phyloP scores from a whole-genome alignment of 495 filamentous ascomycete genomes.

The Penicillium pancosmium region DNA sequence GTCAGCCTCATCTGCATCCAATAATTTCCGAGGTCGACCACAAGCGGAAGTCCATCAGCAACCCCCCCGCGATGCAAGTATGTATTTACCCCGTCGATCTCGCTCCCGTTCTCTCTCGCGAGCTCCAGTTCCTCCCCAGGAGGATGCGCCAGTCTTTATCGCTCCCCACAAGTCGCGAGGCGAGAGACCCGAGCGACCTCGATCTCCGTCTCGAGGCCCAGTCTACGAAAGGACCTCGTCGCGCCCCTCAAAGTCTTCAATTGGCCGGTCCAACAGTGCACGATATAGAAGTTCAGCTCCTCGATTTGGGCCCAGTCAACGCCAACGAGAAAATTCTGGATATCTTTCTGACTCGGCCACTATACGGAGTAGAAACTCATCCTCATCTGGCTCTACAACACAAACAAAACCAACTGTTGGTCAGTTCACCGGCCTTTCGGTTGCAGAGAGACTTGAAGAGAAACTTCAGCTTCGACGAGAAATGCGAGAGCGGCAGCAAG shows the following conservation, averaged over 20 bases:
- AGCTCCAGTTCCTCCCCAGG: neutral
- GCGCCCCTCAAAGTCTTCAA: constrained; percentile 1
- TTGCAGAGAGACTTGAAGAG: constrained; percentile 43
- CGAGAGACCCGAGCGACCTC: neutral
- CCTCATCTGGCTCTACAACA: neutral
- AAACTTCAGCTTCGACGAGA: constrained; percentile 28
- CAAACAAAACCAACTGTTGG: constrained; percentile 5
- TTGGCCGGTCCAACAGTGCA: constrained; percentile 28
- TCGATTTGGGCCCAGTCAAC: neutral
- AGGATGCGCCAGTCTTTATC: constrained; percentile 3
- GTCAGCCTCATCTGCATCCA: constrained; percentile 18
- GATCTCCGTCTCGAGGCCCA: constrained; percentile 1
- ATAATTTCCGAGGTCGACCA: constrained; percentile 16
- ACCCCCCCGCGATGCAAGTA: neutral
- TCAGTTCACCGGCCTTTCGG: constrained; percentile 20
- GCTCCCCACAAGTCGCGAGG: constrained; percentile 1
- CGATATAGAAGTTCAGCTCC: constrained; percentile 8
- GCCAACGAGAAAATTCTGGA: constrained; percentile 15
- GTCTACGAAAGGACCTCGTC: neutral
- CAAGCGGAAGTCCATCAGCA: constrained; percentile 8
- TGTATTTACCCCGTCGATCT: neutral
- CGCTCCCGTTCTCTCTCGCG: constrained; percentile 10
- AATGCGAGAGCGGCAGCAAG: constrained; percentile 33
- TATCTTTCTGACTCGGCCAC: constrained; percentile 35
- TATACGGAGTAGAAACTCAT: constrained; percentile 13